Base-by-base conservation (phyloP, 805 yeast genomes). In the Candida cerambycidarum region DNA sequence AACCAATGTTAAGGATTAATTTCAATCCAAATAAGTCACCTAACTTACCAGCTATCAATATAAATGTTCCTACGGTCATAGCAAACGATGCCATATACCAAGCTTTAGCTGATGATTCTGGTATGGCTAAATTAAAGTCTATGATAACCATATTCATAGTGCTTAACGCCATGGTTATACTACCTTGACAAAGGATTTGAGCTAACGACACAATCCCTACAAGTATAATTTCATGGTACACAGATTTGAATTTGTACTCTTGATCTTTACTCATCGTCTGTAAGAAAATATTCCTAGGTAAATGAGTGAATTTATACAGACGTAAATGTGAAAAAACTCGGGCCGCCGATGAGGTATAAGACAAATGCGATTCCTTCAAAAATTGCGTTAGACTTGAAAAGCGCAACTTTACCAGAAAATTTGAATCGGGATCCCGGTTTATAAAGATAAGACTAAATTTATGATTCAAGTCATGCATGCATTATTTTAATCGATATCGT, bases 81-180 rank as follows among this genome's bases (percentile, higher is more conserved):
- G 88, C 80, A 56, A 78, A 83, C 0, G 87, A 76, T 1, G 89
- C 89, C 70, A 80, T 73, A 55, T 80, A 78, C 93, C 95, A 83
- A 11, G 71, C 73, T 43, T 67, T 66, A 40, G 60, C 59, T 16
- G 63, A 40, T 1, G 46, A 17, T 9, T 47, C 47, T 5, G 45
- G 44, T 0, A 38, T 27, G 2, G 27, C 16, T 21, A 50, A 45
- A 29, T 43, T 46, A 39, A 65, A 64, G 5, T 66, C 56, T 13
- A 58, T 55, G 14, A 61, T 39, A 6, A 67, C 56, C 11, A 63
- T 57, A 42, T 66, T 65, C 73, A 67, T 66, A 9, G 67, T 61
- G 33, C 65, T 58, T 27, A 68, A 54, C 4, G 67, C 57, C 69
- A 67, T 63, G 34, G 71, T 58, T 16, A 67, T 59, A 32, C 69